These are phyloP conservation scores for Annulohypoxylon bovei DNA, from an alignment of 495 filamentous ascomycete species.

Conservation along the genomic window DNA sequence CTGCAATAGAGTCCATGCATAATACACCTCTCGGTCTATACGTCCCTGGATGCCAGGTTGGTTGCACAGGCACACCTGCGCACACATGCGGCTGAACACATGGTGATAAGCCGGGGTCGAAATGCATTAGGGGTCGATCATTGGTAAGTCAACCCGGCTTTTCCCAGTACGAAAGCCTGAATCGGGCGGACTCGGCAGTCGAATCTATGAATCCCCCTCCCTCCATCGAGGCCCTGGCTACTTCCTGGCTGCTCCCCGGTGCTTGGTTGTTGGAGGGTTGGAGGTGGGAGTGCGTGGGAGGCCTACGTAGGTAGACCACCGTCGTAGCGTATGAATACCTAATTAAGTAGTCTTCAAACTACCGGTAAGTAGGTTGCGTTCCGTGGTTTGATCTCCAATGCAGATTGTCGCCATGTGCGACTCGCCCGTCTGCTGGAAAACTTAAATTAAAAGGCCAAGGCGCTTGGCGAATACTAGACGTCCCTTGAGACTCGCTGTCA, in stretches of 20 bases:
- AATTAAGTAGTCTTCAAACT: constrained; percentile 35
- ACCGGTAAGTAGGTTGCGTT: constrained; percentile 38
- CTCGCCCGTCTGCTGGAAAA: constrained; percentile 28
- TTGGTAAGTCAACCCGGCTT: constrained; percentile 41
- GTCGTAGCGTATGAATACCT: constrained; percentile 37
- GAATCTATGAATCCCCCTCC: constrained; percentile 14
- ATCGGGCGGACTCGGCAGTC: constrained; percentile 41
- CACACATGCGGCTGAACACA: constrained; percentile 40
- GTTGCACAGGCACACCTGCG: constrained; percentile 23
- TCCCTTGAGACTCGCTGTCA: constrained; percentile 14
- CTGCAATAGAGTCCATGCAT: constrained; percentile 26
- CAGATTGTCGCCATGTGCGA: constrained; percentile 42
- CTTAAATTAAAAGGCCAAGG: constrained; percentile 23
- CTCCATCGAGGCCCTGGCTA: constrained; percentile 20
- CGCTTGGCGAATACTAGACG: constrained; percentile 25
- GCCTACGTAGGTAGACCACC: constrained; percentile 9
- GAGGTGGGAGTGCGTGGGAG: constrained; percentile 27
- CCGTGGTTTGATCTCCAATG: constrained; percentile 39
- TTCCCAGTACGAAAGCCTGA: constrained; percentile 30
- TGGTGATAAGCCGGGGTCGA: constrained; percentile 33
- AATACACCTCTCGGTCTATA: constrained; percentile 15
- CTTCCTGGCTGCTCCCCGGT: background rate
- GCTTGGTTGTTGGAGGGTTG: background rate
- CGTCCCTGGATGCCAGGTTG: constrained; percentile 17
- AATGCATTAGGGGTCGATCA: constrained; percentile 45